These are phyloP conservation scores for Chrysoporthe cubensis DNA, from an alignment of 2,329 filamentous ascomycete species.

Conservation along the genomic window DNA sequence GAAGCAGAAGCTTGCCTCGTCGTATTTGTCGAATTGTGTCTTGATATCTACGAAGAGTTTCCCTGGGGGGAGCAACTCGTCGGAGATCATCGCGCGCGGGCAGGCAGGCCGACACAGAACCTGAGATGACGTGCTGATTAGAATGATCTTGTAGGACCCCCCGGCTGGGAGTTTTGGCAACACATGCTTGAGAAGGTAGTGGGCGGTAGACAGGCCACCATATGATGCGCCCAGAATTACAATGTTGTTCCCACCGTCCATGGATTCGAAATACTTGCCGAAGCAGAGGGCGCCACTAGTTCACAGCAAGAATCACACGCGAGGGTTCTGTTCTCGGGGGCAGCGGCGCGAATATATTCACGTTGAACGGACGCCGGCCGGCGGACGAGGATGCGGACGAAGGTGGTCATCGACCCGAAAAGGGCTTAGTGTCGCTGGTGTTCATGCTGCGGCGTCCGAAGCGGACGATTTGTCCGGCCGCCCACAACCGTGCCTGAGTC, in stretches of 20 bases:
- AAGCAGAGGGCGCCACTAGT: not conserved
- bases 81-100: slow-evolving; percentile 52
- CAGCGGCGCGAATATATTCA: not conserved
- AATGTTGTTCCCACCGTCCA: slow-evolving; percentile 41
- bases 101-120: slow-evolving; percentile 48
- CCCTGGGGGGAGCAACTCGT: slow-evolving; percentile 46
- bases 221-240: slow-evolving; percentile 59
- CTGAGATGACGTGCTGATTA: slow-evolving; percentile 48
- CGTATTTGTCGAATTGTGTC: slow-evolving; percentile 45
- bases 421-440: not conserved
- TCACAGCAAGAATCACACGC: fast-evolving
- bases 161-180: slow-evolving; percentile 46
- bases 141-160: slow-evolving; percentile 43
- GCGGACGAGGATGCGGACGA: slow-evolving; percentile 3
- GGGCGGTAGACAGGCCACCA: slow-evolving; percentile 53
- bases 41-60: slow-evolving; percentile 50
- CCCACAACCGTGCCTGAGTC: not conserved
- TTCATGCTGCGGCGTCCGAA: not conserved
- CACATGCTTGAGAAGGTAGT: slow-evolving; percentile 57
- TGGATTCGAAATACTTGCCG: not conserved
- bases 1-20: slow-evolving; percentile 43
- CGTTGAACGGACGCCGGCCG: not conserved
- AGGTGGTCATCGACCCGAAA: not conserved
- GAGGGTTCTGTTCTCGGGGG: too few species aligned
- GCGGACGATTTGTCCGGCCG: not conserved